phyloP scores from a whole-genome alignment of 2,329 filamentous ascomycete species.

The Sphaerostilbella broomeana region DNA sequence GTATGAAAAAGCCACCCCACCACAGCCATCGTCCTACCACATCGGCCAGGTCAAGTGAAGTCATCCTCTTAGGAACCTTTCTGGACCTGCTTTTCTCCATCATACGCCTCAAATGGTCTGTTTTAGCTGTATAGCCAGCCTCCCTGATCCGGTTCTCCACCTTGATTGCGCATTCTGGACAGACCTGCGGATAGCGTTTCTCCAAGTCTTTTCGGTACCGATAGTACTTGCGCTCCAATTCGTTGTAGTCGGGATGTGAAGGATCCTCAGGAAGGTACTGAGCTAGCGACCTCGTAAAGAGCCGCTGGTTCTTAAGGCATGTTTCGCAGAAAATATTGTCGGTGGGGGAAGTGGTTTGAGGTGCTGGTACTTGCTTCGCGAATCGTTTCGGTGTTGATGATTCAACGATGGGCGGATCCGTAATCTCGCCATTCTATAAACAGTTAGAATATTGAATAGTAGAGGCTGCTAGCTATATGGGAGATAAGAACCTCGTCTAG shows the following conservation, averaged over 20 bases:
- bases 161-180: slow-evolving; percentile 67
- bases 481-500: slow-evolving; percentile 62
- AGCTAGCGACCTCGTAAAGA: slow-evolving; percentile 68
- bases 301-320: slow-evolving; percentile 83
- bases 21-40: slow-evolving; percentile 40
- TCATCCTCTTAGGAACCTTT: slow-evolving; percentile 24
- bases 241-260: slow-evolving; percentile 59
- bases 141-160: slow-evolving; percentile 64
- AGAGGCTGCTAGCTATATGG: not conserved
- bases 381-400: slow-evolving; percentile 10
- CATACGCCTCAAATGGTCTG: slow-evolving; percentile 70
- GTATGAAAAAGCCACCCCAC: slow-evolving; percentile 39
- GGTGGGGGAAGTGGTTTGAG: slow-evolving; percentile 28
- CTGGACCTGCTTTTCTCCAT: slow-evolving; percentile 56
- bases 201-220: slow-evolving; percentile 68
- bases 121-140: slow-evolving; percentile 74
- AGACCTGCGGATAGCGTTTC: slow-evolving; percentile 81
- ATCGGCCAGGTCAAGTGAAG: slow-evolving; percentile 38
- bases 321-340: slow-evolving; percentile 59
- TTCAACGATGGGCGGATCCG: slow-evolving; percentile 65
- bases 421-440: slow-evolving; percentile 74
- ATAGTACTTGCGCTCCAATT: slow-evolving; percentile 62
- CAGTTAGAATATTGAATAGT: not conserved
- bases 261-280: slow-evolving; percentile 67
- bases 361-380: slow-evolving; percentile 37